Evolutionary conservation across 495 filamentous ascomycete genomes (phyloP), one percentile per base, ranked within the genome.

Genomic region (Umbilicaria muhlenbergii): DNA sequence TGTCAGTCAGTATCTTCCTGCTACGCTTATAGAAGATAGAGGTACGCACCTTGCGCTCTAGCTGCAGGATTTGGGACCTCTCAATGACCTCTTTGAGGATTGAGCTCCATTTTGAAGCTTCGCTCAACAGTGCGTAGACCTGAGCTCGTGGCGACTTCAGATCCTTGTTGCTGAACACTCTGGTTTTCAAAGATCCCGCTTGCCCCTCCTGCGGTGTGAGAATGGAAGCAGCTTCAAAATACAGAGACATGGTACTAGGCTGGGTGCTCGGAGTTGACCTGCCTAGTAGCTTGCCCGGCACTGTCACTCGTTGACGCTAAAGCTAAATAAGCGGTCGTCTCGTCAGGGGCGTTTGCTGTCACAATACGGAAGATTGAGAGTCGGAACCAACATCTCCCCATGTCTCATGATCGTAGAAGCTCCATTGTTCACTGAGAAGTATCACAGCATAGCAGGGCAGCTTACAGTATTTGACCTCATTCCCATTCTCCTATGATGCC

Each of bases 21-120:
- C 11, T 28, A 12, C 13, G 33, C 21, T 40, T 32, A 28, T 12
- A 18, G 11, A 15, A 36, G 15, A 37, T 5, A 16, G 8, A n/a
- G 18, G 15, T 11, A 51, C 57, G 43, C 60, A 93, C 88, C 77
- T 94, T 94, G 38, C 73, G 80, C 63, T 98, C 91, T 0, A 77
- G 48, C 10, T 67, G 65, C 12, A 92, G 63, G 5, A 93, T 62
- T 17, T 75, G 76, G 3, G 86, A 69, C 32, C 68, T 72, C 41
- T 89, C 84, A 55, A 98, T 77, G 3, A 95, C 80, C 45, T 92
- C 86, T 41, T 85, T 83, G 12, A 98, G 63, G 3, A 94, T 67
- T 16, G 69, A 56, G 47, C 85, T 85, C 85, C 92, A 94, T 80
- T 94, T 94, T 36, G 82, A 74, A 2, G 85, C 77, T 56, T 95